phyloP scores from a whole-genome alignment of 495 filamentous ascomycete genomes.

The Lasiosphaeria miniovina region DNA sequence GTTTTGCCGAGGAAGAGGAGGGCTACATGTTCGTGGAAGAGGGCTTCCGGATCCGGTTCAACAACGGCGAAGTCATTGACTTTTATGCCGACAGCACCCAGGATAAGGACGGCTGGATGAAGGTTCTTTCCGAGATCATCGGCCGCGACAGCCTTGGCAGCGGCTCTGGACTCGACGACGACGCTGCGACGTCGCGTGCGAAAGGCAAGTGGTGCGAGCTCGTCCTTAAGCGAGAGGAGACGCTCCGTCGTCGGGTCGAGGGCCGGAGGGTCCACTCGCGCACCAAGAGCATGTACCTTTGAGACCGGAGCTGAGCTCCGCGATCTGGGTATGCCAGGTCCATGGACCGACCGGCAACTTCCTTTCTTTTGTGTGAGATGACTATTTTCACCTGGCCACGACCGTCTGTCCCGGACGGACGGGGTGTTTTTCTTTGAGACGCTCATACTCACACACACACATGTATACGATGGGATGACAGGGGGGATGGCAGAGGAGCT shows the following conservation, averaged over 20 bases:
- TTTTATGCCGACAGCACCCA: conserved; percentile 89
- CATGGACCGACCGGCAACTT: neutral
- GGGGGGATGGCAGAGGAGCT: neutral
- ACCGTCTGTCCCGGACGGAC: neutral
- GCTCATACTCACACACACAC: too few species aligned
- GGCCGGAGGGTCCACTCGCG: conserved; percentile 46
- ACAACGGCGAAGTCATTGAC: conserved; percentile 95
- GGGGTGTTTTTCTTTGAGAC: too few species aligned
- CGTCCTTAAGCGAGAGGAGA: conserved; percentile 63
- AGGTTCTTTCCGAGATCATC: conserved; percentile 78
- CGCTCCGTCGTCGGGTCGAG: conserved; percentile 39
- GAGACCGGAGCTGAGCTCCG: neutral
- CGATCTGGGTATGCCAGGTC: too few species aligned
- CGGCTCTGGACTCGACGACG: conserved; percentile 39
- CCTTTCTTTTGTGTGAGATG: neutral
- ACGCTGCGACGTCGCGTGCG: conserved; percentile 45
- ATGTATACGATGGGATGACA: neutral
- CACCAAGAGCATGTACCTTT: conserved; percentile 52
- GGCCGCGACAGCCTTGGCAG: conserved; percentile 53
- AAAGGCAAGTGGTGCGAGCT: conserved; percentile 78
- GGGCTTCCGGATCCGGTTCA: conserved; percentile 96
- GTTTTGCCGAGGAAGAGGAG: conserved; percentile 96
- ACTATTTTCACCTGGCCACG: neutral
- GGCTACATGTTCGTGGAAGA: conserved; percentile 99
- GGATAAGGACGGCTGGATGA: conserved; percentile 93